A percentile compares a stretch with the other conserved stretches of the same genome.
Conservation (phyloP, 2,329 filamentous ascomycete species). For the Thielaviopsis populi region DNA sequence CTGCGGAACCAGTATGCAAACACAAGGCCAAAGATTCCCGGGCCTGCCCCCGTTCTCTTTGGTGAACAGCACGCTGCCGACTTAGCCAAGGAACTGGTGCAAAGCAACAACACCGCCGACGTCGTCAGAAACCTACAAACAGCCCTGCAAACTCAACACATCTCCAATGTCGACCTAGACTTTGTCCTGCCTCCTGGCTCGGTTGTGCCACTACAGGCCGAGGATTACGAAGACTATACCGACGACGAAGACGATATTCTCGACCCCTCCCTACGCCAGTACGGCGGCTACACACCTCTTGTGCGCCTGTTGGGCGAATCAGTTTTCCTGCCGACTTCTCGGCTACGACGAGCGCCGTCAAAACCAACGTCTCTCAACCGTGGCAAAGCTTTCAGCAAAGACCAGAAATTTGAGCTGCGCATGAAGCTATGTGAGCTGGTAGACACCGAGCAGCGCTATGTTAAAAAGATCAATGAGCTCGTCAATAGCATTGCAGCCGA, state of each 20-base stretch:
- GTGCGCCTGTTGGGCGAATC: constrained; percentile 70
- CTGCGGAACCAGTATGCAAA: constrained; percentile 44
- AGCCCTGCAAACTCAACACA: constrained; percentile 64
- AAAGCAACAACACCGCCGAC: constrained; percentile 60
- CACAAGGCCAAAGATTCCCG: constrained; percentile 41
- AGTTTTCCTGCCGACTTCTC: constrained; percentile 74
- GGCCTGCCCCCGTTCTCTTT: constrained; percentile 57
- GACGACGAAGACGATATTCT: constrained; percentile 51
- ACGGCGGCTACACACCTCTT: constrained; percentile 61
- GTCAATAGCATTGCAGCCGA: constrained; percentile 68
- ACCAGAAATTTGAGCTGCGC: constrained; percentile 70
- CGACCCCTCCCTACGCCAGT: constrained; percentile 51
- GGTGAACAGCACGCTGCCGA: constrained; percentile 87
- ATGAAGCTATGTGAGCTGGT: constrained; percentile 83
- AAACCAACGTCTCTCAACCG: constrained; percentile 68
- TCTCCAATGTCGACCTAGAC: constrained; percentile 78
- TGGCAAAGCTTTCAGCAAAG: constrained; percentile 59
- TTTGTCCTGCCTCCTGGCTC: constrained; percentile 67
- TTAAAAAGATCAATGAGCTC: constrained; percentile 71
- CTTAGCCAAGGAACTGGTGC: constrained; percentile 69
- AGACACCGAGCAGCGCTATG: constrained; percentile 88
- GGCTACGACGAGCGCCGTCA: constrained; percentile 71
- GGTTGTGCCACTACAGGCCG: constrained; percentile 48
- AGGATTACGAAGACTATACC: constrained; percentile 43
- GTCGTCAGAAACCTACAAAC: constrained; percentile 58